phyloP scores from a whole-genome alignment of 495 filamentous ascomycete species.

The Jackrogersella multiformis region DNA sequence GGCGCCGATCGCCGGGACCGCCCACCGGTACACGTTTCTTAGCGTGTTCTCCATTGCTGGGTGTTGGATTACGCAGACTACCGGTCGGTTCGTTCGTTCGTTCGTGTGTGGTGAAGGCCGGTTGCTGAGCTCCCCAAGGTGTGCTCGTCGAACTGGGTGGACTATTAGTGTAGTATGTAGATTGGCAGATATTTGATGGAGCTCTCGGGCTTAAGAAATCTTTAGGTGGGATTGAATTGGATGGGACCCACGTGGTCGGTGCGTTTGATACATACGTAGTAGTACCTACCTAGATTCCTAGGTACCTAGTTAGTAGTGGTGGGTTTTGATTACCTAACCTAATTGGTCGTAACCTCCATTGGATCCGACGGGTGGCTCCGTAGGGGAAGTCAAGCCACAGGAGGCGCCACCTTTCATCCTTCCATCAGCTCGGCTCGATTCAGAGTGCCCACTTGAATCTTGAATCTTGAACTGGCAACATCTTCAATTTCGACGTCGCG shows the following conservation, averaged over 20 bases:
- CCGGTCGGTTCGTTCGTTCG: neutral
- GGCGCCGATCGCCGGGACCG: conserved; percentile 74
- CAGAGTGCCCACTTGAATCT: neutral
- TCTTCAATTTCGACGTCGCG: conserved; percentile 45
- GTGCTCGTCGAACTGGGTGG: too few species aligned
- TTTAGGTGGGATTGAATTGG: conserved; percentile 6
- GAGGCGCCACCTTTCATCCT: conserved; percentile 12
- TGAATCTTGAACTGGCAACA: conserved; percentile 15
- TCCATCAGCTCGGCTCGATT: conserved; percentile 8
- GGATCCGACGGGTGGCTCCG: neutral
- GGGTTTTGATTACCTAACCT: neutral
- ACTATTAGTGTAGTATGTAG: too few species aligned
- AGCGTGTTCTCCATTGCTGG: conserved; percentile 33
- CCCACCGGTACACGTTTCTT: conserved; percentile 68
- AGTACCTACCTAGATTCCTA: too few species aligned
- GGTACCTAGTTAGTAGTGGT: neutral
- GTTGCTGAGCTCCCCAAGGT: conserved; percentile 3
- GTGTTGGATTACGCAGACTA: neutral
- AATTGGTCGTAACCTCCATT: too few species aligned
- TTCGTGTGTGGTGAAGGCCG: too few species aligned
- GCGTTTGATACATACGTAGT: too few species aligned
- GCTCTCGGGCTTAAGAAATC: conserved; percentile 27
- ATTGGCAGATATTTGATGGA: conserved; percentile 11
- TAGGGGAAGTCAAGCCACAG: conserved; percentile 26
- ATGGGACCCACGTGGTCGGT: neutral